Base-by-base conservation (phyloP, 2,329 filamentous ascomycete genomes). In the Xylariaceae sp. region DNA sequence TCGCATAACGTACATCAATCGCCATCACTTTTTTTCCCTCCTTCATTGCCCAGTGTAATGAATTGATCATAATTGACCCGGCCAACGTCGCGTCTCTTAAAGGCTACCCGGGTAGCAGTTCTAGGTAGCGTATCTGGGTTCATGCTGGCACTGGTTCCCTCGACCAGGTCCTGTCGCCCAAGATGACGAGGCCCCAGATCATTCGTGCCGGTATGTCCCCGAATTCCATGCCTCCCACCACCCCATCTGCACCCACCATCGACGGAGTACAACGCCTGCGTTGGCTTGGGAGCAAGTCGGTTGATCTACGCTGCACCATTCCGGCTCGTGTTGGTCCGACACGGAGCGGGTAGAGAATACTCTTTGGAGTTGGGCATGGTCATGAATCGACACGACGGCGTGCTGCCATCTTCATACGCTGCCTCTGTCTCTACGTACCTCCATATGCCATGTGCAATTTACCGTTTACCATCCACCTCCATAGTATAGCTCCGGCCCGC, bases 171-270 rank as follows among this genome's bases (percentile, higher is more conserved):
- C 64, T 61, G 65, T 64, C 63, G 67, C 71, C 68, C 76, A 79
- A 68, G 69, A 85, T 85, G 82, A 82, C 81, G 70, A 80, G 82
- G 74, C 82, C 82, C 69, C 77, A 78, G 67, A 83, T 85, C 67
- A 77, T 85, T 74, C 81, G 82, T 71, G 82, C 82, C 71, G 82
- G 82, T 85, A 81, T 68, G 82, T 76, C 30, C 45, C 51, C 44
- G 54, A 13, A 45, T 15, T 45, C 13, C 13, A 13, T 45, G 5
- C 9, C 41, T 23, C 7, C 4, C 23, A n/a, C 11, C 8, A 18
- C 10, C 17, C 17, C 23, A 57, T 50, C 35, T 57, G 30, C 48
- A 35, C 18, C 34, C 23, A 30, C 23, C 23, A 30, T 30, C 23
- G 23, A 30, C 23, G 23, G 23, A 30, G 23, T 30, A 30, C 23